Conservation (phyloP, 345 rosid species). For the Nasturtium officinale region DNA sequence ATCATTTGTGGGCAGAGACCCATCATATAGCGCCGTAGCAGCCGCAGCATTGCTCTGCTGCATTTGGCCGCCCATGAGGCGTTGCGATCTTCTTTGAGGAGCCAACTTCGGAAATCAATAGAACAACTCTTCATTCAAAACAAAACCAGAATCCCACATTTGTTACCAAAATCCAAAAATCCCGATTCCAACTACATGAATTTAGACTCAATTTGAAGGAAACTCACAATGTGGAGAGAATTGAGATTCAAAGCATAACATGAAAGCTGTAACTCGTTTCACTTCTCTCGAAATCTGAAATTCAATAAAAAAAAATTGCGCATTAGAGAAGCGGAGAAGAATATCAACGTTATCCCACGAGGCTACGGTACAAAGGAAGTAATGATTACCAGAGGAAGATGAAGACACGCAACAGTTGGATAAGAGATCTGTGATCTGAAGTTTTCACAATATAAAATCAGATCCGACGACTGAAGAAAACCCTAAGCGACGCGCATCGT, state of each 20-base stretch:
- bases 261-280: not conserved
- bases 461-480: slow-evolving; percentile 42
- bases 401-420: slow-evolving; percentile 31
- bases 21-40: slow-evolving; percentile 81
- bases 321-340: slow-evolving; percentile 17
- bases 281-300: slow-evolving; percentile 23
- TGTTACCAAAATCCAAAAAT: not conserved
- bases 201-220: slow-evolving; percentile 2
- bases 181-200: not conserved
- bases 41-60: slow-evolving; percentile 94
- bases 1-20: slow-evolving; percentile 60
- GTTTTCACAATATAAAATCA: not conserved
- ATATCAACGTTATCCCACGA: not conserved
- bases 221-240: slow-evolving; percentile 64
- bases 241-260: slow-evolving; percentile 49
- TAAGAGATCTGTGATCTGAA: slow-evolving; percentile 43
- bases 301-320: not conserved
- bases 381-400: slow-evolving; percentile 38
- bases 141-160: slow-evolving; percentile 18
- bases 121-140: slow-evolving; percentile 52
- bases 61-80: slow-evolving; percentile 99
- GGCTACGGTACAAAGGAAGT: slow-evolving; percentile 8
- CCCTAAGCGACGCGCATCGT: slow-evolving; percentile 29
- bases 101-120: slow-evolving; percentile 93
- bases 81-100: slow-evolving; percentile 99